A percentile compares a stretch with the other conserved stretches of the same genome.
These are phyloP conservation scores for Aspergillus panamensis DNA, from an alignment of 495 filamentous ascomycete genomes.

Conservation along the genomic window DNA sequence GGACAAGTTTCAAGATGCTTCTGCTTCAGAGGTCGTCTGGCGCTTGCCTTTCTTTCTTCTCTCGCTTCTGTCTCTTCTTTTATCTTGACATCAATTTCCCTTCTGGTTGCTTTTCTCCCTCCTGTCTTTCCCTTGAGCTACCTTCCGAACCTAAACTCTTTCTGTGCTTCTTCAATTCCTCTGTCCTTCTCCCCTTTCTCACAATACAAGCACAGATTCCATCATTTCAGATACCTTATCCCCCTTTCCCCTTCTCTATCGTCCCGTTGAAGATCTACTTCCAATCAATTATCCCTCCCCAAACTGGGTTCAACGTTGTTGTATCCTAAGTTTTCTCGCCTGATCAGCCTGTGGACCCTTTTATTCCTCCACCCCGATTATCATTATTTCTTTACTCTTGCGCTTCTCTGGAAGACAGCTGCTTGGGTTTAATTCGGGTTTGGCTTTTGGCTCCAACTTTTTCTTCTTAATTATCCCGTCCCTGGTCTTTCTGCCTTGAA, in stretches of 20 bases:
- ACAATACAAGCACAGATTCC: constrained; percentile 2
- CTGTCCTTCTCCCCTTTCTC: constrained; percentile 7
- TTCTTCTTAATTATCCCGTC: constrained; percentile 16
- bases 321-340: neutral
- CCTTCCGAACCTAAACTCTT: neutral
- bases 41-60: neutral
- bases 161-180: constrained; percentile 8
- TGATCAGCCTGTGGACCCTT: neutral
- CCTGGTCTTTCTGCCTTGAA: neutral
- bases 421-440: constrained; percentile 13
- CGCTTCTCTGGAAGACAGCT: constrained; percentile 28
- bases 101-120: constrained; percentile 6
- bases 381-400: constrained; percentile 6
- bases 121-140: constrained; percentile 2
- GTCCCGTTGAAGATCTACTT: neutral
- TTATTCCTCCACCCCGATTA: neutral
- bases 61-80: constrained; percentile 4
- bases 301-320: neutral
- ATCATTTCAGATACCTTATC: constrained; percentile 3
- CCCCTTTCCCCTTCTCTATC: neutral
- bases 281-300: neutral
- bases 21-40: neutral
- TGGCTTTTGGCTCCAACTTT: constrained; percentile 8
- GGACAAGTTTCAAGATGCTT: constrained; percentile 30
- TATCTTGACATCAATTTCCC: constrained; percentile 14